These are phyloP conservation scores for Chiua virens DNA, from an alignment of 768 basidiomycete genomes.

Conservation along the genomic window DNA sequence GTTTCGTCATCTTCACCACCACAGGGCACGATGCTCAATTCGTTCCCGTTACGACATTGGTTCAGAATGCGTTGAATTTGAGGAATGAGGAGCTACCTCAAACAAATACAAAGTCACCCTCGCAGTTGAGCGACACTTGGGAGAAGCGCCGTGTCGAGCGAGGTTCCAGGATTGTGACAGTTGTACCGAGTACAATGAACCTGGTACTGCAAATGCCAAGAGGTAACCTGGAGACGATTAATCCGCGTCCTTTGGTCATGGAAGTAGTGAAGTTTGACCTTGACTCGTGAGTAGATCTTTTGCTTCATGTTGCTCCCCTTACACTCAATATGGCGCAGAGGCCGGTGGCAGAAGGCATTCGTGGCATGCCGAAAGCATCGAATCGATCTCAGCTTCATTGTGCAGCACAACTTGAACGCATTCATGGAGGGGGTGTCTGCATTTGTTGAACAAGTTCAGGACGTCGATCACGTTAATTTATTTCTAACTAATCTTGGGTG, in stretches of 20 bases:
- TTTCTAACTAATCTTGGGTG: constrained; percentile 87
- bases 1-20: constrained; percentile 84
- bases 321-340: constrained; percentile 40
- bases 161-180: constrained; percentile 85
- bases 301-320: neutral
- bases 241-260: constrained; percentile 89
- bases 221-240: constrained; percentile 95
- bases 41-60: constrained; percentile 40
- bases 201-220: constrained; percentile 96
- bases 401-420: constrained; percentile 69
- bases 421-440: constrained; percentile 62
- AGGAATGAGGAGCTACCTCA: constrained; percentile 17
- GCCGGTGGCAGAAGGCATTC: constrained; percentile 84
- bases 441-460: constrained; percentile 84
- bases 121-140: constrained; percentile 39
- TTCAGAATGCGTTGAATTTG: constrained; percentile 16
- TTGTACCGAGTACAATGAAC: constrained; percentile 84
- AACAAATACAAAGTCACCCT: constrained; percentile 22
- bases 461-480: constrained; percentile 90
- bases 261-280: constrained; percentile 78
- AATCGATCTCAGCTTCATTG: constrained; percentile 86
- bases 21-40: constrained; percentile 80
- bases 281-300: constrained; percentile 42
- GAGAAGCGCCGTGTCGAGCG: constrained; percentile 83
- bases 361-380: constrained; percentile 90